These are phyloP conservation scores for Mycena latifolia DNA, from an alignment of 768 basidiomycete genomes.

Conservation along the genomic window DNA sequence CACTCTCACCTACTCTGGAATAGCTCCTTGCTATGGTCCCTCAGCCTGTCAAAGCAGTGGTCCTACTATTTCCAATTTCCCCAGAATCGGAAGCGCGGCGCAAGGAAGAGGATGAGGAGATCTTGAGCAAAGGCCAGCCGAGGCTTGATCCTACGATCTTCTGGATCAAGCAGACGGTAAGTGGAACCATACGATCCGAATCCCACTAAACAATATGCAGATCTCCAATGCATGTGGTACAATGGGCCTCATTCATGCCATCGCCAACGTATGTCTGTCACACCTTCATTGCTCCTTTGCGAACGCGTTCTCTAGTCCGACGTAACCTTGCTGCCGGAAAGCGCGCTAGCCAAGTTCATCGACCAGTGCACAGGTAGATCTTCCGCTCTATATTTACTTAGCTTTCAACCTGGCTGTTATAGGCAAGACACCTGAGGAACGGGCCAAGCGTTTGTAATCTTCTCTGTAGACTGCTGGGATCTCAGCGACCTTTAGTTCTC, in stretches of 20 bases:
- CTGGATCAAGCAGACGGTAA: slow-evolving; percentile 93
- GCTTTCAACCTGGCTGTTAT: not conserved
- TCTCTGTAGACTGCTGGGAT: not conserved
- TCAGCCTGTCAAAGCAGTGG: slow-evolving; percentile 82
- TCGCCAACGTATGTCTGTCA: slow-evolving; percentile 76
- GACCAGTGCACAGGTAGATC: slow-evolving; percentile 67
- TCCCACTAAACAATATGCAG: slow-evolving; percentile 48
- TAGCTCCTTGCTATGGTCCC: slow-evolving; percentile 81
- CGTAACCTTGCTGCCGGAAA: slow-evolving; percentile 65
- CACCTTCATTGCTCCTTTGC: not conserved
- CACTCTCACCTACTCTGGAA: not conserved
- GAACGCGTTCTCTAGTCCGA: slow-evolving; percentile 56
- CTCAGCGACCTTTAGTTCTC: slow-evolving; percentile 53
- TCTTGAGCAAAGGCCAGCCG: slow-evolving; percentile 59
- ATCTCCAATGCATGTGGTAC: slow-evolving; percentile 91
- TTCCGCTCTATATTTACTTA: not conserved
- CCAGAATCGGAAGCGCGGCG: slow-evolving; percentile 63
- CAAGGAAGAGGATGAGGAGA: slow-evolving; percentile 69
- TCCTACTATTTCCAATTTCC: slow-evolving; percentile 86
- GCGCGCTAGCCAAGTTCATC: slow-evolving; percentile 77
- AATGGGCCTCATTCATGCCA: slow-evolving; percentile 85
- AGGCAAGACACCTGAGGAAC: slow-evolving; percentile 80
- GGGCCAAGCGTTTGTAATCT: slow-evolving; percentile 61
- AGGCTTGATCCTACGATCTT: slow-evolving; percentile 74
- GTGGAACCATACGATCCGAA: slow-evolving; percentile 29